Percentiles rank a stretch among this genome's conserved stretches.
phyloP scores from a whole-genome alignment of 495 filamentous ascomycete species.

The Cairneyella variabilis region DNA sequence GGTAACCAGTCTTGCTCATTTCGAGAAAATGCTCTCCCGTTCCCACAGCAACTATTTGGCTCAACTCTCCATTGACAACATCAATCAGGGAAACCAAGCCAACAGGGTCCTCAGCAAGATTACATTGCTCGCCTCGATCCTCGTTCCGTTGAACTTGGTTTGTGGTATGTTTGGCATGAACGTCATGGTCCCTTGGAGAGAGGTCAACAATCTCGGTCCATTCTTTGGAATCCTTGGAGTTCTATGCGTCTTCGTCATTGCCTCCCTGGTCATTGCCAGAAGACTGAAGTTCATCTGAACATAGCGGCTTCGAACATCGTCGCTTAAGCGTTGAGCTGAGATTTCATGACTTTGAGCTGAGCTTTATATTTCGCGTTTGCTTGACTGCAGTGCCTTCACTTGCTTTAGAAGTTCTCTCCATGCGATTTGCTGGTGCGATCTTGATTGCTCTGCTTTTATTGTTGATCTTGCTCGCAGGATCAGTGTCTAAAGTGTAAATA shows the following conservation, averaged over 20 bases:
- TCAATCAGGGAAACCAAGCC: conserved; percentile 72
- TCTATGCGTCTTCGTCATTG: conserved; percentile 55
- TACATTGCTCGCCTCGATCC: conserved; percentile 89
- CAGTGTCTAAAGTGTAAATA: no score
- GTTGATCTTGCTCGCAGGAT: no score
- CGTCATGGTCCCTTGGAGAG: conserved; percentile 70
- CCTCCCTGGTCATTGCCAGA: conserved; percentile 47
- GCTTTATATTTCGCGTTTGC: no score
- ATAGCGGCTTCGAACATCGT: no score
- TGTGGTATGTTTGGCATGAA: conserved; percentile 98
- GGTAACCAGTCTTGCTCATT: conserved; percentile 93
- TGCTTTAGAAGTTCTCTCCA: no score
- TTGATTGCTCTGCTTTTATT: no score
- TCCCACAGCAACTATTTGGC: conserved; percentile 96
- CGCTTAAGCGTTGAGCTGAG: no score
- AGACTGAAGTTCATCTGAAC: conserved; percentile 41
- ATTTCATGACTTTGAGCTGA: no score
- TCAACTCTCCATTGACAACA: conserved; percentile 86
- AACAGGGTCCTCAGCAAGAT: conserved; percentile 90
- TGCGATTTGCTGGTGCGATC: no score
- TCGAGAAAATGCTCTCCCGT: conserved; percentile 94
- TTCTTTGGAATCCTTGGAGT: conserved; percentile 79
- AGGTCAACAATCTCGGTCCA: conserved; percentile 53
- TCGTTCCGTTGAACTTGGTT: conserved; percentile 95
- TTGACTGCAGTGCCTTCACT: no score